Conservation (phyloP, 306 rosid species). For the Prunus mongolica region DNA sequence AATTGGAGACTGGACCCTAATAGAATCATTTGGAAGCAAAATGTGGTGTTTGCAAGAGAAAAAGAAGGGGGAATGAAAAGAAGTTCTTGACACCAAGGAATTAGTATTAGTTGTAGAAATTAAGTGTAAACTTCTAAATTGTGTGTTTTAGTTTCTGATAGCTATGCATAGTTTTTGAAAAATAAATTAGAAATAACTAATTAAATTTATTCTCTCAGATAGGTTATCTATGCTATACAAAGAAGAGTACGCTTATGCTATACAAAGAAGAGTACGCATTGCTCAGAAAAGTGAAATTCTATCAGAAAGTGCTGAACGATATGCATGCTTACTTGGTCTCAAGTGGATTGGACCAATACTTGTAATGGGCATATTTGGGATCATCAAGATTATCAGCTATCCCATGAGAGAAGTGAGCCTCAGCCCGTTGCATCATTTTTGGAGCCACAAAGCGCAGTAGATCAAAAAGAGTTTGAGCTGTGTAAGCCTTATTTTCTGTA, state of each 20-base stretch:
- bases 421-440: slow-evolving; percentile 57
- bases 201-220: not conserved
- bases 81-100: no score
- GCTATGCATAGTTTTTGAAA: not conserved
- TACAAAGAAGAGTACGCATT: not conserved
- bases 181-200: no score
- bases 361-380: slow-evolving; percentile 61
- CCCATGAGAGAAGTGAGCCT: slow-evolving; percentile 78
- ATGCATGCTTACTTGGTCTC: slow-evolving; percentile 60
- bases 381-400: slow-evolving; percentile 73
- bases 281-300: not conserved
- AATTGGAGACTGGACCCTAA: not conserved
- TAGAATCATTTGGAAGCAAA: not conserved
- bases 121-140: not conserved
- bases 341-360: slow-evolving; percentile 86
- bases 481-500: slow-evolving; percentile 42
- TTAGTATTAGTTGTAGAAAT: not conserved
- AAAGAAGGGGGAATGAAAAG: not conserved
- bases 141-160: no score
- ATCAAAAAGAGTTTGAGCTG: slow-evolving; percentile 44
- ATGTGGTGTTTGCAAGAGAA: not conserved
- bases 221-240: not conserved
- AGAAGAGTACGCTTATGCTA: not conserved
- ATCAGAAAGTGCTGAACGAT: not conserved
- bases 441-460: slow-evolving; percentile 53